Percentiles rank a stretch among this genome's conserved stretches.
Evolutionary conservation across 805 yeast genomes (phyloP).

Genomic region (Ogataea angusta): DNA sequence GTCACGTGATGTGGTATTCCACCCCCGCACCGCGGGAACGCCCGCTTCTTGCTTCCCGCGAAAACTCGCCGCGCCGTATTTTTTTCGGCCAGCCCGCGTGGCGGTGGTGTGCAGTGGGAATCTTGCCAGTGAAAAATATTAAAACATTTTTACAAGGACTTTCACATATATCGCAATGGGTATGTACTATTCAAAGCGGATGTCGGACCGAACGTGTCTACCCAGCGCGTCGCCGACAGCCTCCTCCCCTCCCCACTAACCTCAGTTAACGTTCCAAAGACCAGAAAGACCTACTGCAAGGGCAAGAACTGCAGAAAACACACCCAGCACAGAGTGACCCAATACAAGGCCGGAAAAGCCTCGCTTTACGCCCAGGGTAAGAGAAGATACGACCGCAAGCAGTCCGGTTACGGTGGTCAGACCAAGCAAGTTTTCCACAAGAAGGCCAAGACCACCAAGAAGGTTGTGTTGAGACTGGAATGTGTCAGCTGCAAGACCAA

Average conservation of each 20-base stretch:
- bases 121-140: slow-evolving; percentile 8
- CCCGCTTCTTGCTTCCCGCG: background rate
- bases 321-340: slow-evolving; percentile 99
- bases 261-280: slow-evolving; percentile 99
- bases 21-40: slow-evolving; percentile 8
- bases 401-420: slow-evolving; percentile 99
- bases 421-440: slow-evolving; percentile 99
- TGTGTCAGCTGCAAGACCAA: slow-evolving; percentile 98
- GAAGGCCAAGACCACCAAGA: slow-evolving; percentile 99
- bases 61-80: background rate
- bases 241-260: slow-evolving; percentile 1
- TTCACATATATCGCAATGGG: slow-evolving; percentile 19
- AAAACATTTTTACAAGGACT: slow-evolving; percentile 6
- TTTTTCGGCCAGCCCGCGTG: background rate
- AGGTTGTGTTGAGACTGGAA: slow-evolving; percentile 98
- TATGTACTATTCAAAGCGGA: slow-evolving; percentile 8
- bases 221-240: background rate
- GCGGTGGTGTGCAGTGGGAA: slow-evolving; percentile 1
- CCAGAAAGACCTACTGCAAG: slow-evolving; percentile 99
- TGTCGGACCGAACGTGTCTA: background rate
- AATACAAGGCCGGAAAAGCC: slow-evolving; percentile 99
- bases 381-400: slow-evolving; percentile 99
- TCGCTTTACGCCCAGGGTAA: slow-evolving; percentile 99
- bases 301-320: slow-evolving; percentile 99
- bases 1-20: slow-evolving; percentile 5